Evolutionary conservation across 2,329 filamentous ascomycete species (phyloP).

Genomic region (Cytospora schulzeri): DNA sequence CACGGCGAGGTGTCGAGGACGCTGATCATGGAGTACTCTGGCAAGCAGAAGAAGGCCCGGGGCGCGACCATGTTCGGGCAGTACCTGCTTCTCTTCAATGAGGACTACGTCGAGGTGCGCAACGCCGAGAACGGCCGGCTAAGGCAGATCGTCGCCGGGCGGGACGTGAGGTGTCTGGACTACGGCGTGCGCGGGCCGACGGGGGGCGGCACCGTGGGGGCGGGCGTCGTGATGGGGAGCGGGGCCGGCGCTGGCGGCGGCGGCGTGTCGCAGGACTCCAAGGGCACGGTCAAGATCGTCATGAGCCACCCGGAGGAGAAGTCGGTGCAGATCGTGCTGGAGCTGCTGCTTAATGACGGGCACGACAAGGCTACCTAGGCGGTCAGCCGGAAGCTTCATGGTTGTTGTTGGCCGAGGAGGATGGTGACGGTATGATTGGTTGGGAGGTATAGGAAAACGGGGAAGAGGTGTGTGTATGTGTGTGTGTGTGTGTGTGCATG

Average conservation of each 20-base stretch:
- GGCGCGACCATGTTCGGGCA: constrained; percentile 87
- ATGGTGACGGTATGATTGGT: neutral
- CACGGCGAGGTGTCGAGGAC: constrained; percentile 92
- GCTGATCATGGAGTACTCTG: constrained; percentile 99
- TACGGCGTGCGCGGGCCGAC: constrained; percentile 71
- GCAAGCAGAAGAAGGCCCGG: constrained; percentile 75
- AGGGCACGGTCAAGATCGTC: constrained; percentile 86
- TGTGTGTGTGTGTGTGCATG: neutral
- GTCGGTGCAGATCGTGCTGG: constrained; percentile 80
- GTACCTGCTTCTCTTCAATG: constrained; percentile 90
- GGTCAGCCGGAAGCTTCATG: neutral
- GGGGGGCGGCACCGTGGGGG: constrained; percentile 41
- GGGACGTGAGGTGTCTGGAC: constrained; percentile 88
- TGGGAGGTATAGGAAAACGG: no score
- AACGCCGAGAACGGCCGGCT: constrained; percentile 95
- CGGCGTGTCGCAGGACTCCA: constrained; percentile 51
- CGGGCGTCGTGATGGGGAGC: constrained; percentile 16
- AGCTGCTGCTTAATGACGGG: constrained; percentile 90
- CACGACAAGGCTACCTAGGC: constrained; percentile 53
- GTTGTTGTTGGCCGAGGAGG: constrained; percentile 3
- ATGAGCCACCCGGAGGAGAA: constrained; percentile 87
- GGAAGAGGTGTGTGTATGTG: neutral
- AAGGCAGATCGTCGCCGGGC: constrained; percentile 89
- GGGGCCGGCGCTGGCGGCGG: no score
- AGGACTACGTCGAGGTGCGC: constrained; percentile 94